Evolutionary conservation across 2,329 filamentous ascomycete species (phyloP).

Genomic region (Gaeumannomyces tritici): DNA sequence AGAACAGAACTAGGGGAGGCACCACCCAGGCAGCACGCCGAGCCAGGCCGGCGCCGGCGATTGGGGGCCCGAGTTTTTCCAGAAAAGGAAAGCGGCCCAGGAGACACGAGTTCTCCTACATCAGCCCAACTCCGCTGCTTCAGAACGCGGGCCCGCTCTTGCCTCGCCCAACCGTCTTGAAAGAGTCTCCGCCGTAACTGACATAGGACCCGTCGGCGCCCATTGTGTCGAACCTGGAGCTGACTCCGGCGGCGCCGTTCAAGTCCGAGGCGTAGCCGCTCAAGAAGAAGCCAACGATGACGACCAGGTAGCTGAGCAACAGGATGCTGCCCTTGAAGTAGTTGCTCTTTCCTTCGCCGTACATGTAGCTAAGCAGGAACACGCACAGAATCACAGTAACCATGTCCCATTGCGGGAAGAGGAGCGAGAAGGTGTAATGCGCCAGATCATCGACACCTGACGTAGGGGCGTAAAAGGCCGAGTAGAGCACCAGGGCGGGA

Average conservation of each 20-base stretch:
- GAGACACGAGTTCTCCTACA: neutral
- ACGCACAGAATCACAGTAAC: slow-evolving; percentile 93
- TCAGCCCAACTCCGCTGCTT: neutral
- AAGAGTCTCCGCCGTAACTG: slow-evolving; percentile 20
- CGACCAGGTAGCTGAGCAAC: slow-evolving; percentile 84
- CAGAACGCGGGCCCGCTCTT: slow-evolving; percentile 25
- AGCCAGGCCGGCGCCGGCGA: neutral
- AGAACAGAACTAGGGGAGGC: neutral
- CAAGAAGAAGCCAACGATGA: slow-evolving; percentile 86
- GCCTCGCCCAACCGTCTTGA: slow-evolving; percentile 43
- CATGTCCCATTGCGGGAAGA: slow-evolving; percentile 99
- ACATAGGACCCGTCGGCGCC: slow-evolving; percentile 38
- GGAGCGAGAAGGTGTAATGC: slow-evolving; percentile 67
- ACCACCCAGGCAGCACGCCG: neutral
- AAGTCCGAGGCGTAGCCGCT: slow-evolving; percentile 43
- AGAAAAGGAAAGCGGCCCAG: neutral
- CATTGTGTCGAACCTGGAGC: slow-evolving; percentile 41
- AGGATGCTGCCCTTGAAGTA: slow-evolving; percentile 99
- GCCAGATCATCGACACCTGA: slow-evolving; percentile 30
- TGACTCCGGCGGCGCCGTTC: slow-evolving; percentile 12
- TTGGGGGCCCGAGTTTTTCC: neutral
- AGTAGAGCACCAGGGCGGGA: slow-evolving; percentile 85
- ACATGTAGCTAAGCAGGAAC: slow-evolving; percentile 94
- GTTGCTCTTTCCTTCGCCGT: slow-evolving; percentile 98
- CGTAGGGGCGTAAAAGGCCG: slow-evolving; percentile 51